These are phyloP conservation scores for Arthrobotrys megalospora DNA, from an alignment of 2,329 filamentous ascomycete species.

Conservation along the genomic window DNA sequence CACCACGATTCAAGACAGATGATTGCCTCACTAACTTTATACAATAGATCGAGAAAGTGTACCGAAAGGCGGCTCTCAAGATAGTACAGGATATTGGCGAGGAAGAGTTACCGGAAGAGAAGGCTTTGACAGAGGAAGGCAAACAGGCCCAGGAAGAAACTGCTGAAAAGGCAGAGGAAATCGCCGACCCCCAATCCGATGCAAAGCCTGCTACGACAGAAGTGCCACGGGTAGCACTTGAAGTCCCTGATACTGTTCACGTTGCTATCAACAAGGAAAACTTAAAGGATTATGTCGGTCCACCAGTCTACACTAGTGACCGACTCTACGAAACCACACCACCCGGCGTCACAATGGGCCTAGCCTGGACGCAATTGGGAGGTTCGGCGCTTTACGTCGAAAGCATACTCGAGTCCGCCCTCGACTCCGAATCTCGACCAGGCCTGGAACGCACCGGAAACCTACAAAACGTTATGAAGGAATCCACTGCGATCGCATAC, in stretches of 20 bases:
- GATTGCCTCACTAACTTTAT: constrained; percentile 12
- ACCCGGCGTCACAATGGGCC: constrained; percentile 94
- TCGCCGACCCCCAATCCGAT: constrained; percentile 68
- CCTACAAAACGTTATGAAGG: constrained; percentile 97
- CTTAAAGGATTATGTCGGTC: constrained; percentile 95
- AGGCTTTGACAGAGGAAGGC: constrained; percentile 84
- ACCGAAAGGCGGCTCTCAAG: constrained; percentile 95
- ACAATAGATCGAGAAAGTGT: constrained; percentile 89
- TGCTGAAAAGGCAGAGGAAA: constrained; percentile 64
- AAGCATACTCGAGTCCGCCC: constrained; percentile 87
- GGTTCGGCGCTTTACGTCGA: constrained; percentile 97
- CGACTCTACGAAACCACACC: constrained; percentile 94
- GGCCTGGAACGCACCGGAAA: constrained; percentile 94
- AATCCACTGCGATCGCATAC: constrained; percentile 94
- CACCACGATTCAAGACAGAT: constrained; percentile 1
- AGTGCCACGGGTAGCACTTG: constrained; percentile 80
- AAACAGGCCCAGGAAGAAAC: constrained; percentile 66
- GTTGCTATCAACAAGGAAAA: constrained; percentile 89
- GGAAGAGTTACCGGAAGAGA: constrained; percentile 82
- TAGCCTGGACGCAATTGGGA: constrained; percentile 98
- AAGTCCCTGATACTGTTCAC: constrained; percentile 88
- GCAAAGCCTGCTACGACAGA: constrained; percentile 73
- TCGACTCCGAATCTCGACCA: constrained; percentile 80
- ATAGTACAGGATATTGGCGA: constrained; percentile 96
- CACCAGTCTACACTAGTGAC: constrained; percentile 94